Conservation (phyloP, 805 yeast genomes). For the Ogataea saltuana region DNA sequence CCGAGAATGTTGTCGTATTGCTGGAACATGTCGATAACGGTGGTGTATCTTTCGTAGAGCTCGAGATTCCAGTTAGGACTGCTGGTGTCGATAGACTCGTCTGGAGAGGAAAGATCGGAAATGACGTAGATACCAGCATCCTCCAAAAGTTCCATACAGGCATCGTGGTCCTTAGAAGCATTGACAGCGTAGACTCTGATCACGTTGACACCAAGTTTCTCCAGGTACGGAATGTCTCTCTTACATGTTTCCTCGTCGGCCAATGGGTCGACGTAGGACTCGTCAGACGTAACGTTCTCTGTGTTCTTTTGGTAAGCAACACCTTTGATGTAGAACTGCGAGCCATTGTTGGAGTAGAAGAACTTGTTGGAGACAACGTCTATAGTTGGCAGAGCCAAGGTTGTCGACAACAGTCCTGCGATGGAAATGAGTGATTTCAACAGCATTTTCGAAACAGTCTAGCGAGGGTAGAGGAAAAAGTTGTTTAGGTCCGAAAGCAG, state of each 20-base stretch:
- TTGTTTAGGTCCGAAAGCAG: slow-evolving; percentile 2
- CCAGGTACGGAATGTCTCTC: slow-evolving; percentile 80
- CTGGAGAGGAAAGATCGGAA: slow-evolving; percentile 89
- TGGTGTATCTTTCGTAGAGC: slow-evolving; percentile 73
- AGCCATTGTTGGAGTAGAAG: slow-evolving; percentile 67
- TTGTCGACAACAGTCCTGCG: slow-evolving; percentile 19
- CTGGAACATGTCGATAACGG: slow-evolving; percentile 78
- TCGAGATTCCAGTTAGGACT: slow-evolving; percentile 76
- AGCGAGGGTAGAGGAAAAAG: neutral
- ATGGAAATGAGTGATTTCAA: slow-evolving; percentile 15
- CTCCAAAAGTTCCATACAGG: slow-evolving; percentile 70
- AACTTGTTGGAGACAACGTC: slow-evolving; percentile 74
- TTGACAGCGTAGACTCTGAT: slow-evolving; percentile 87
- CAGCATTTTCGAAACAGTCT: slow-evolving; percentile 9
- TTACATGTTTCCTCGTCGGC: slow-evolving; percentile 68
- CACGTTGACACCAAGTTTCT: slow-evolving; percentile 68
- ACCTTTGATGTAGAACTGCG: slow-evolving; percentile 86
- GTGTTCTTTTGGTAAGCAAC: slow-evolving; percentile 81
- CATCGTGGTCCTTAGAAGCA: slow-evolving; percentile 68
- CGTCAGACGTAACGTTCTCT: slow-evolving; percentile 39
- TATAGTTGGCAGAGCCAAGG: slow-evolving; percentile 46
- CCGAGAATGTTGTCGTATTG: slow-evolving; percentile 83
- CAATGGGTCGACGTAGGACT: slow-evolving; percentile 67
- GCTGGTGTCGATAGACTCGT: slow-evolving; percentile 71
- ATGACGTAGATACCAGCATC: slow-evolving; percentile 91